phyloP scores from a whole-genome alignment of 2,329 filamentous ascomycete species.

The Aspergillus piperis region DNA sequence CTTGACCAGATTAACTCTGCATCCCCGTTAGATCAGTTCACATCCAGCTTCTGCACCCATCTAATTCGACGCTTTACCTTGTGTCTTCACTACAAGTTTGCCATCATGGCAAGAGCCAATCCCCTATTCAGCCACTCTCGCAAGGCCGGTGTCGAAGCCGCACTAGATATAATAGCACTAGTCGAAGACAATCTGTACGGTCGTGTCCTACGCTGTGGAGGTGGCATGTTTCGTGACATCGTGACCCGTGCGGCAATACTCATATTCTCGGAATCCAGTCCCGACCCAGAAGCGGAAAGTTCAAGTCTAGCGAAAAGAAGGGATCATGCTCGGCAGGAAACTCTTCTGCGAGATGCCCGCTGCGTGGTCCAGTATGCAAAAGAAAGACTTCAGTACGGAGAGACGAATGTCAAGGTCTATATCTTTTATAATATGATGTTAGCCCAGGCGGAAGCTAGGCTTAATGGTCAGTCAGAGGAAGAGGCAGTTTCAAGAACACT shows the following conservation, averaged over 20 bases:
- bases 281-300: slow-evolving; percentile 12
- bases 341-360: slow-evolving; percentile 22
- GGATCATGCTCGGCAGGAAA: slow-evolving; percentile 13
- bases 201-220: slow-evolving; percentile 27
- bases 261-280: slow-evolving; percentile 23
- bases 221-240: slow-evolving; percentile 33
- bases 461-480: slow-evolving; percentile 10
- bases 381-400: slow-evolving; percentile 30
- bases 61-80: slow-evolving; percentile 24
- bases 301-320: slow-evolving; percentile 15
- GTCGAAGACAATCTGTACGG: slow-evolving; percentile 26
- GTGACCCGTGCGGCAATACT: slow-evolving; percentile 25
- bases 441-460: slow-evolving; percentile 24
- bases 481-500: slow-evolving; percentile 7
- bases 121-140: slow-evolving; percentile 30
- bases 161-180: slow-evolving; percentile 28
- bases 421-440: slow-evolving; percentile 30
- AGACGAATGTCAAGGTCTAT: slow-evolving; percentile 37
- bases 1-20: background rate
- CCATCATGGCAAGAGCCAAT: slow-evolving; percentile 24
- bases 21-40: slow-evolving; percentile 10
- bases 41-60: slow-evolving; percentile 21
- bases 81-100: slow-evolving; percentile 27
- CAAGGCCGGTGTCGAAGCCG: slow-evolving; percentile 28
- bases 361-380: slow-evolving; percentile 24